Conservation (phyloP, 495 filamentous ascomycete species). For the Staphylotrichum longicolle region DNA sequence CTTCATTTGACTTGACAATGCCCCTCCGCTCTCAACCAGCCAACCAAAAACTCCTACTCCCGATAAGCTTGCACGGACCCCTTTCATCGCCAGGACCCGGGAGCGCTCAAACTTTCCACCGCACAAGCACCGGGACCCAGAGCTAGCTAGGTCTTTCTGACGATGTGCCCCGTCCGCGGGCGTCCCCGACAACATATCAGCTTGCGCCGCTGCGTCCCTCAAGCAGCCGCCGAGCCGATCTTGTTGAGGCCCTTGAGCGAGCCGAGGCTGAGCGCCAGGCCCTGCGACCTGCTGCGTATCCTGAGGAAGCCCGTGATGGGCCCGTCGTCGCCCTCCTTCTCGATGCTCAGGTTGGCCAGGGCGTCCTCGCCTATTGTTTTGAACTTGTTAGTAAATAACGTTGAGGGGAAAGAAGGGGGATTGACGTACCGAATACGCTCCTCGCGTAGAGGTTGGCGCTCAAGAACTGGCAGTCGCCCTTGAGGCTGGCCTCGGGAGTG, state of each 20-base stretch:
- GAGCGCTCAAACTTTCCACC: no score
- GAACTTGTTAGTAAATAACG: neutral
- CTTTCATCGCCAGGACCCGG: no score
- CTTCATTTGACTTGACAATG: no score
- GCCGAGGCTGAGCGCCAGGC: conserved; percentile 88
- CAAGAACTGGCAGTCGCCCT: conserved; percentile 97
- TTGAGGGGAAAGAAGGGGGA: neutral
- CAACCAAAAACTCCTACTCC: conserved; percentile 8
- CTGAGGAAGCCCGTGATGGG: conserved; percentile 98
- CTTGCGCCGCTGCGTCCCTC: conserved; percentile 11
- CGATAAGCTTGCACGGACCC: neutral
- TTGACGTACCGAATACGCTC: conserved; percentile 94
- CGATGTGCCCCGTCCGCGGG: no score
- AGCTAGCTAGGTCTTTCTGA: no score
- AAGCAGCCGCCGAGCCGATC: conserved; percentile 56
- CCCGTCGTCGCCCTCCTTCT: conserved; percentile 93
- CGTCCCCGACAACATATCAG: no score
- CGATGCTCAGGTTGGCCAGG: conserved; percentile 94
- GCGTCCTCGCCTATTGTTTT: conserved; percentile 84
- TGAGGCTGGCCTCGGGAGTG: conserved; percentile 92
- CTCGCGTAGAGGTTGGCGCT: conserved; percentile 96
- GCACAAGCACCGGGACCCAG: no score
- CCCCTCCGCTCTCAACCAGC: neutral
- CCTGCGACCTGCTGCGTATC: conserved; percentile 96
- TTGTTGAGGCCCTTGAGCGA: conserved; percentile 94